Conservation (phyloP, 2,329 filamentous ascomycete genomes). For the Colletotrichum somersetense region DNA sequence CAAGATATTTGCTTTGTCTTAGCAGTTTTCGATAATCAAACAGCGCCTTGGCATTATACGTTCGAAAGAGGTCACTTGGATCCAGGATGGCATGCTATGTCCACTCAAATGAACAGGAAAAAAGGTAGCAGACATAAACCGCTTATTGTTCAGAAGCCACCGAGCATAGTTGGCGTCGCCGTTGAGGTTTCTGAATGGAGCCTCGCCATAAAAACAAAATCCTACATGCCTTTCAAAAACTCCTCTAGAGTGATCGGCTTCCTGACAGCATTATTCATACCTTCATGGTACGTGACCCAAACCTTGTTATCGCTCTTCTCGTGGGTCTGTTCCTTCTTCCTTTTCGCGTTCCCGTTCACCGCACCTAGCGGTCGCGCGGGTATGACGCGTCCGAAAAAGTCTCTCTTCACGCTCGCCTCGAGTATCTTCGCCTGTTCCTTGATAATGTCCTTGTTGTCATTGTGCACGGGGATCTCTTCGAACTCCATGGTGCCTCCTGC, state of each 20-base stretch:
- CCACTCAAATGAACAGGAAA: not conserved
- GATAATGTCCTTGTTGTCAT: constrained; percentile 55
- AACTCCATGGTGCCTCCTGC: constrained; percentile 52
- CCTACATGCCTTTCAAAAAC: constrained; percentile 75
- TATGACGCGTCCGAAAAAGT: constrained; percentile 88
- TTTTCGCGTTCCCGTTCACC: constrained; percentile 54
- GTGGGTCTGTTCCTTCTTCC: constrained; percentile 46
- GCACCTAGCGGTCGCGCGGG: constrained; percentile 56
- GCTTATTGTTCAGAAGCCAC: not conserved
- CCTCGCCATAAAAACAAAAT: not conserved
- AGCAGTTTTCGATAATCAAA: not conserved
- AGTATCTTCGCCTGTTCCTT: constrained; percentile 51
- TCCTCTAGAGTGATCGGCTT: constrained; percentile 88
- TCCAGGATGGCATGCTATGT: not conserved
- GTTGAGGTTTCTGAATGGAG: not conserved
- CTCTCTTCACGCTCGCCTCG: constrained; percentile 69
- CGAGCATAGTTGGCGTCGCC: not conserved
- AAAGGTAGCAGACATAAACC: not conserved
- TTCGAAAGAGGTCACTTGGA: not conserved
- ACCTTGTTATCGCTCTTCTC: constrained; percentile 65
- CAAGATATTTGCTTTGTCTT: not conserved
- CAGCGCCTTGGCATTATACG: not conserved
- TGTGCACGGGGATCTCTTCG: constrained; percentile 46
- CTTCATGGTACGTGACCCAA: constrained; percentile 92
- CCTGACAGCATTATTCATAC: constrained; percentile 90